Evolutionary conservation across 2,329 filamentous ascomycete species (phyloP), one percentile per base, ranked within the genome.

Genomic region (Fusarium veterinarium): DNA sequence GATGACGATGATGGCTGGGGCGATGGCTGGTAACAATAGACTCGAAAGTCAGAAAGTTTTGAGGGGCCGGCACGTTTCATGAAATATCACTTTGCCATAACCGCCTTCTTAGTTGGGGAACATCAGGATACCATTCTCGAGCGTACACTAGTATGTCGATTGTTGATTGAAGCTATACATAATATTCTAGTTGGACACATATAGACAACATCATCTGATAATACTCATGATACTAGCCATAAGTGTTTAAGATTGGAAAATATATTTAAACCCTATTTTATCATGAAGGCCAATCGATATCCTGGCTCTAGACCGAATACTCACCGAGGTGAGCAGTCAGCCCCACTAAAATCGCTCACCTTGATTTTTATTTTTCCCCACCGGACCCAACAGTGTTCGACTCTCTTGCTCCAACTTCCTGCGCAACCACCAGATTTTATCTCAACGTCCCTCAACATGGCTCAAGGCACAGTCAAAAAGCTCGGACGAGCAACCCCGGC

Each of bases 1-100:
- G 89, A 83, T 2, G 87, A 87, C 30, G 88, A 89, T 48, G 90
- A 91, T 76, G 89, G 86, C 3, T 92, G 91, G 91, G 91, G 89
- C 9, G 90, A 91, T 70, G 89, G 89, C 12, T 92, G 90, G 90
- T 90, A 81, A 74, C 14, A 16, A 14, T 14, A 14, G 28, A 19
- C 9, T 31, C 25, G n/a, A 41, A 31, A 38, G 17, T 7, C 16
- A 44, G 16, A 3, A 40, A 42, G 51, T 8, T 33, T 25, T 14
- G 30, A 25, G 45, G 23, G 17, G 48, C 51, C 25, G 17, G 28
- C 40, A 46, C 40, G 28, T 51, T 56, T 42, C 60, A 38, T 41
- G 14, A 30, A 61, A 37, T 60, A 35, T n/a, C 16, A 56, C 35
- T 41, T 65, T 64, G 23, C 31, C 33, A 60, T 67, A 41, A 53